Base-by-base conservation (phyloP, 768 basidiomycete genomes). In the Boletus eberwhitei region DNA sequence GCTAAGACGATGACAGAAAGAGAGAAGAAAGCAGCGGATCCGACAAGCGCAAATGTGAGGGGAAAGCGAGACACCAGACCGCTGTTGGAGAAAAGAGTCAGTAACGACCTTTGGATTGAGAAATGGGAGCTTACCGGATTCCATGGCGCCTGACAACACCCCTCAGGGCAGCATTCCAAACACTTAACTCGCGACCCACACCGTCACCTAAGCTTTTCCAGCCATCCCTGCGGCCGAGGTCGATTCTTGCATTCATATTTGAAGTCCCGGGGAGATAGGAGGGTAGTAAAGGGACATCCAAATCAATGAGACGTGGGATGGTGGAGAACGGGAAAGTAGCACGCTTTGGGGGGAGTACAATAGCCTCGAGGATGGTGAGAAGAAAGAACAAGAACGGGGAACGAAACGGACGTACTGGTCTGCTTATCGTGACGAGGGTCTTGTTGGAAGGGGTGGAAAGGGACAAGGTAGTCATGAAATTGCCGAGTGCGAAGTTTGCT, bases 381-480 rank as follows among this genome's bases (percentile, higher is more conserved):
- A 49, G 53, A 19, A 48, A 16, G 16, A 44, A 35, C 34, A n/a
- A 21, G 32, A 17, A 42, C 0, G 7, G n/a, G 24, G 1, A 34
- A 14, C 17, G 43, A 32, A 36, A 19, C 16, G 11, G 35, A 77
- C 86, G 64, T 64, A 92, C 90, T 12, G 90, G 82, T 57, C 81
- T 78, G 56, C 88, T 84, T 52, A 82, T 74, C 16, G 76, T 71
- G 5, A 74, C 70, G 24, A 93, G 71, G 7, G 88, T 87, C 62
- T 78, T 80, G 67, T 91, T 91, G 17, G 77, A 76, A 29, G 75
- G 60, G 0, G 85, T 84, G 3, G 73, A 75, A 26, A 93, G 70
- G 1, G 78, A 83, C 35, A 93, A 66, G 41, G 76, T 79, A 5
- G 83, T 74, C 91, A 93, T 93, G 70, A 93, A 93, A 68, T 93